Evolutionary conservation across 169 alveolate genomes (phyloP), one percentile per base, ranked within the genome.

Genomic region (Ichthyophthirius multifiliis): DNA sequence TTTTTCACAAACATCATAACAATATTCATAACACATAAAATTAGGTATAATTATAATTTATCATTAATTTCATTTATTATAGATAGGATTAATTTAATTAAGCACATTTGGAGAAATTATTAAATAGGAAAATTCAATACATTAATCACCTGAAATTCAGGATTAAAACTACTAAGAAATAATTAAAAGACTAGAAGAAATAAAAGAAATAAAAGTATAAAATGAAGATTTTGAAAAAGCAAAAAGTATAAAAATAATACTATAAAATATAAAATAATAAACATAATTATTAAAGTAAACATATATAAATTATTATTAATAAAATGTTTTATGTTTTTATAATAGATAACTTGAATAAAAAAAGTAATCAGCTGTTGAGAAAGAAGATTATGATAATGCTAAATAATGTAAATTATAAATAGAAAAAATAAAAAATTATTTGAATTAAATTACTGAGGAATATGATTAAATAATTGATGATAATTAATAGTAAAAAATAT

Each of bases 151-250:
- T n/a, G n/a, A n/a, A n/a, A n/a, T n/a, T n/a, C n/a, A n/a, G n/a
- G n/a, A n/a, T n/a, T n/a, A n/a, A n/a, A n/a, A n/a, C n/a, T n/a
- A n/a, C n/a, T n/a, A n/a, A n/a, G n/a, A n/a, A n/a, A n/a, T n/a
- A n/a, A n/a, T n/a, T n/a, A n/a, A n/a, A n/a, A n/a, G n/a, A n/a
- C 65, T 92, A 55, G 83, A 86, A 75, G 82, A 74, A 65, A 95
- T 95, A 6, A 94, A 92, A 75, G 93, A 90, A 18, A 89, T 84
- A 78, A 96, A 96, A 2, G 90, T 94, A 10, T 85, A 90, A 83
- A 86, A 81, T 41, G 98, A 95, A 47, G 98, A 95, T 87, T 95
- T 87, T 78, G 96, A 92, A 80, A 96, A 93, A 64, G 98, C 98
- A 0, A 90, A 92, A 87, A 73, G 94, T 74, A 75, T 95, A 13